Evolutionary conservation across 2,329 filamentous ascomycete species (phyloP), one percentile per base, ranked within the genome.

Genomic region (Boeremia lycopersici): DNA sequence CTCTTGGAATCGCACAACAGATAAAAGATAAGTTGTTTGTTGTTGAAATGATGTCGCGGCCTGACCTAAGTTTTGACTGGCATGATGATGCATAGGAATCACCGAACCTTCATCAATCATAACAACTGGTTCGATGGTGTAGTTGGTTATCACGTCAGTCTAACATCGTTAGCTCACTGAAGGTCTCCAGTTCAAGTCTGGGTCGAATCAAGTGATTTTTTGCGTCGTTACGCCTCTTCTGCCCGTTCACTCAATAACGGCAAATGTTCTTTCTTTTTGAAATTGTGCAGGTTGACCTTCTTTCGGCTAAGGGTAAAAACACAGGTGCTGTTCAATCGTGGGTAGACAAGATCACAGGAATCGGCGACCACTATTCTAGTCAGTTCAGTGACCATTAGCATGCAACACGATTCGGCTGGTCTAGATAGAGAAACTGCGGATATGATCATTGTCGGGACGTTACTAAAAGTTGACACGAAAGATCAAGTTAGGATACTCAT

Each of bases 111-210:
- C 35, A 54, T 45, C 13, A 48, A 35, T 31, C 34, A 45, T 10
- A 41, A 35, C 19, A 48, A 45, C 15, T 30, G 52, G 52, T 55
- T 55, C 52, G 52, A 55, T 74, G 71, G 74, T 77, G 75, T 77
- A 77, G 75, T 76, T 76, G 74, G 74, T 77, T 76, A 76, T 76
- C 74, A 77, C 75, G 73, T 76, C 69, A 76, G 74, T 77, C 74
- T 76, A 76, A 77, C 75, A 77, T 46, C 34, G 52, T 55, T 55
- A 42, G 52, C 17, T 15, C 52, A 55, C 52, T 55, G 52, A 55
- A 55, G 52, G 52, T 55, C 52, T 59, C 48, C 57, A 60, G 59
- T 62, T 62, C 59, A 59, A 62, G 56, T 59, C 59, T 60, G 57
- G 48, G 59, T 53, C 59, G 57, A 62, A 59, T 57, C 52, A 55